Percentiles rank a stretch among this genome's conserved stretches.
Evolutionary conservation across 2,329 filamentous ascomycete species (phyloP).

Genomic region (Pestalotiopsis sp.): DNA sequence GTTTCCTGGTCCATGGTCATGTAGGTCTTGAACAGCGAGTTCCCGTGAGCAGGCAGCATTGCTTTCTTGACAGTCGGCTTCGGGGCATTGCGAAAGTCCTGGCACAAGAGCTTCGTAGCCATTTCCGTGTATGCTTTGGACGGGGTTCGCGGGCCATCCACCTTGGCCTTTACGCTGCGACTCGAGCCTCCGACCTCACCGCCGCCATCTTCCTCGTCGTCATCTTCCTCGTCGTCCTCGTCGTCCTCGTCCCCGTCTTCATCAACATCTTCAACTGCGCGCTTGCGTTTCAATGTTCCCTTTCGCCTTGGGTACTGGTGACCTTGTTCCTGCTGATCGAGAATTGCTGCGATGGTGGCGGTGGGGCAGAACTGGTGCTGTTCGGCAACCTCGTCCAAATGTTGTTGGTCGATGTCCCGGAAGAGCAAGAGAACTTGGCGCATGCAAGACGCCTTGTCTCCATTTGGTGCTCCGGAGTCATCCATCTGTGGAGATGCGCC

Average conservation of each 20-base stretch:
- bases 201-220: conserved; percentile 18
- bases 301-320: conserved; percentile 36
- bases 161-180: conserved; percentile 20
- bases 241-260: conserved; percentile 8
- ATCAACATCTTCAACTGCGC: conserved; percentile 16
- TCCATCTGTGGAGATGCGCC: background rate
- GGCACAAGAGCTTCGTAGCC: conserved; percentile 31
- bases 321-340: conserved; percentile 43
- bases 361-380: conserved; percentile 31
- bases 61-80: conserved; percentile 26
- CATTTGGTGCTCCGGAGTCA: background rate
- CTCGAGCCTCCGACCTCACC: conserved; percentile 13
- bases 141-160: conserved; percentile 14
- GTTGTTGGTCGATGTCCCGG: conserved; percentile 46
- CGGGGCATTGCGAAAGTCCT: conserved; percentile 36
- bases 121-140: conserved; percentile 20
- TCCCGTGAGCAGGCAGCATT: conserved; percentile 24
- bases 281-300: conserved; percentile 44
- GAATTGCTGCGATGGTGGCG: conserved; percentile 37
- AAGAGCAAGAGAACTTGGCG: conserved; percentile 38
- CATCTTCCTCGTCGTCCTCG: conserved; percentile 20
- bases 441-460: conserved; percentile 26
- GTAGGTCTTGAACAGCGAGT: conserved; percentile 38
- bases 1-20: conserved; percentile 32
- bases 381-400: conserved; percentile 32